Conservation (phyloP, 257 asterid species). For the Nicotiana attenuata region DNA sequence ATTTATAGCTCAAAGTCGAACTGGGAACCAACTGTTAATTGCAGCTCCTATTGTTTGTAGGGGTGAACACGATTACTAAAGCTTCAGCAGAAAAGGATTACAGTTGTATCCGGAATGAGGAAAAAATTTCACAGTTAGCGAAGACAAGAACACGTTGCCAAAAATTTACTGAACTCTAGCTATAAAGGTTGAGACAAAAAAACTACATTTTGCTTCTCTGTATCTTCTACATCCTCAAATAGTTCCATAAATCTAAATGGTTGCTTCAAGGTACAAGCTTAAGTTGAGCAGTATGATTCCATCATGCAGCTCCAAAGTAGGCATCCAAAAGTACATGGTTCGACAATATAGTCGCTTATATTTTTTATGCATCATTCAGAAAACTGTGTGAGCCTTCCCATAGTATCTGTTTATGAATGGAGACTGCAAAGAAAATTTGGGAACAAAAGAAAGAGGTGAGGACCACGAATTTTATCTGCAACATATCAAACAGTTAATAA, state of each 20-base stretch:
- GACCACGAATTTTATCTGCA: background rate
- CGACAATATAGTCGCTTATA: background rate
- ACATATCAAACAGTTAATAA: background rate
- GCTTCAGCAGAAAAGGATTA: background rate
- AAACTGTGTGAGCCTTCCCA: slow-evolving; percentile 69
- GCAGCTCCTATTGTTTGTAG: background rate
- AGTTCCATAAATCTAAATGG: background rate
- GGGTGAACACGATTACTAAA: background rate
- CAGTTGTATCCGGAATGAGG: background rate
- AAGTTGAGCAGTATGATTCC: background rate
- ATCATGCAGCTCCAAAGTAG: slow-evolving; percentile 3
- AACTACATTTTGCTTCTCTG: background rate
- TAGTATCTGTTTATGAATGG: slow-evolving; percentile 86
- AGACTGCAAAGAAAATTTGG: slow-evolving; percentile 45
- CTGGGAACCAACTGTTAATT: background rate
- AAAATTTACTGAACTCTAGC: slow-evolving; percentile 5
- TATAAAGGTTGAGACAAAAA: background rate
- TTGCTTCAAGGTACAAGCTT: background rate
- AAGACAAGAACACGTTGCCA: background rate
- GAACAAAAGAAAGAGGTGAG: background rate
- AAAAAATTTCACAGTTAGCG: background rate
- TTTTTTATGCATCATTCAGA: slow-evolving; percentile 22
- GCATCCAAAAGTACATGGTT: background rate
- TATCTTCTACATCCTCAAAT: background rate
- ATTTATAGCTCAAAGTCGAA: background rate